Evolutionary conservation across 2,329 filamentous ascomycete species (phyloP), one percentile per base, ranked within the genome.

Genomic region (Colletotrichum falcatum): DNA sequence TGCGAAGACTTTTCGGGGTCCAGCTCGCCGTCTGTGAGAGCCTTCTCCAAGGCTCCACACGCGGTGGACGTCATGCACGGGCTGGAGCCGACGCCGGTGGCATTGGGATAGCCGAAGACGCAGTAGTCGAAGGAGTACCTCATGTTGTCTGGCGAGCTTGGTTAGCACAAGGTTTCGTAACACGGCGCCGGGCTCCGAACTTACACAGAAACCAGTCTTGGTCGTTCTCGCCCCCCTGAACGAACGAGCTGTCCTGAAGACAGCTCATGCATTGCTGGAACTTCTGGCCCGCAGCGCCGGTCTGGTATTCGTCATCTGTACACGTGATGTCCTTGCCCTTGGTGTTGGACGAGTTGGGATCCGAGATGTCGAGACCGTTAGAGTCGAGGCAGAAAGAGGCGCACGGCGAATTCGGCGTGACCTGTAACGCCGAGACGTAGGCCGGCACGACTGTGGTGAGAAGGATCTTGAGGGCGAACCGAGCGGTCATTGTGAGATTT

Each of bases 191-290:
- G 35, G 12, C 49, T 18, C 4, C 26, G 1, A n/a, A 79, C 86
- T 79, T 81, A 88, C 87, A 88, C 53, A 89, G 74, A 71, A 88
- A 89, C 87, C 86, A 88, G 58, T 81, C 80, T 71, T 87, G 85
- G 72, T 89, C 87, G 65, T 78, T 88, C 77, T 89, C 86, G 8
- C 69, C 66, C 1, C 82, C 85, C 44, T 84, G 79, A 3, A 79
- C 75, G 70, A 83, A 87, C 12, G 80, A 81, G 77, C 87, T 89
- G 35, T 82, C 82, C 74, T 89, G 84, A 35, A 89, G 78, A 74
- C 87, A 89, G 46, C 77, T 82, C 76, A 89, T 79, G 74, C 87
- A 89, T 18, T 77, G 78, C 74, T 84, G 78, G 75, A 86, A 86
- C 74, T 84, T 86, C 61, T 79, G 79, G 1, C 86, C 87, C 3